Evolutionary conservation across 1,284 basidiomycete species (phyloP), one percentile per base, ranked within the genome.

Genomic region (Schizopora paradoxa): DNA sequence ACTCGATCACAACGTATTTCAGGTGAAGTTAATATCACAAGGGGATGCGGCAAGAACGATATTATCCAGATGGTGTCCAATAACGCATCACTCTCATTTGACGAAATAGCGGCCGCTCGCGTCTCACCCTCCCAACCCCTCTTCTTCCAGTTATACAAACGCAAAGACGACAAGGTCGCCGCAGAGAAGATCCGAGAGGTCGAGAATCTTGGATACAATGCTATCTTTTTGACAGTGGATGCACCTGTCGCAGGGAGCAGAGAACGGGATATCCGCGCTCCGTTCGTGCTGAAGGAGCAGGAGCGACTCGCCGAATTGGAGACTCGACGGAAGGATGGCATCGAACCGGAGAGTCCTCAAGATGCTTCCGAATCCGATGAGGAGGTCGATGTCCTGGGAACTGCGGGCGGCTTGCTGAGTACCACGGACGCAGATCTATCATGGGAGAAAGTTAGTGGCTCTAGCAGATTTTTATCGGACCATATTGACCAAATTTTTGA

Each of bases 221-320:
- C 90, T 1, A 87, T 97, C 44, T 90, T 91, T 64, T 67, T 96
- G 35, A 96, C 93, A 0, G 92, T 94, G 2, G 93, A 96, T 66
- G 91, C 91, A 5, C 74, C 90, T 4, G 80, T 90, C 6, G 76
- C 88, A 5, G 87, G 91, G 10, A 92, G 93, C 59, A 75, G 92
- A 31, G 93, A 96, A 64, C 66, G 79, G 36, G 92, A 96, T 56
- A 76, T 80, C 33, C 70, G 74, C 45, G 76, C 74, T 48, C 75
- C 78, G 5, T 82, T 80, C 70, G 68, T 72, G 43, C 55, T 79
- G 11, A 80, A 84, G 47, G 79, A 80, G 28, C 66, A 76, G 44
- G 81, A 84, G 55, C 65, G 63, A 25, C 53, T 50, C 39, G 65
- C 57, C 13, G 61, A 59, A 26, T 49, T 52, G 23, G 25, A 36